Conservation (phyloP, 192 early-diverging fungal species). For the Backusella sp. region DNA sequence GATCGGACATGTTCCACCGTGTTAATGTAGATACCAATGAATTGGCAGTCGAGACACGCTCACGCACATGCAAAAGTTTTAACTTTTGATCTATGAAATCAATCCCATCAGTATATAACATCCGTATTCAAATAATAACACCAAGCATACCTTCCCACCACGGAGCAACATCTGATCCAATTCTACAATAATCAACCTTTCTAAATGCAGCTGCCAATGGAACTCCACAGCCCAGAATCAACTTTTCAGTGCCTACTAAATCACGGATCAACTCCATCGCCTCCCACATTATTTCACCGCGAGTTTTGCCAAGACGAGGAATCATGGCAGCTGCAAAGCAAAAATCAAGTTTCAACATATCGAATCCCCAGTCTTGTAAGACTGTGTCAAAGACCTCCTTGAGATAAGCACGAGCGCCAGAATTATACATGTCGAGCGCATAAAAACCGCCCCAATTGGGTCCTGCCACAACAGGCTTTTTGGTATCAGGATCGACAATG, state of each 20-base stretch:
- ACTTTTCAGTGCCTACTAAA: conserved; percentile 35
- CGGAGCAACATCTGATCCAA: conserved; percentile 51
- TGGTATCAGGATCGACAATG: conserved; percentile 16
- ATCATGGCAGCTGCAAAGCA: conserved; percentile 49
- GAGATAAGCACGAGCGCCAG: conserved; percentile 34
- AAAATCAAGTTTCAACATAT: conserved; percentile 52
- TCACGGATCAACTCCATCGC: conserved; percentile 44
- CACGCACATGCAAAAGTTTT: conserved; percentile 46
- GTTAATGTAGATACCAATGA: conserved; percentile 46
- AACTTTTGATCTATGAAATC: conserved; percentile 35
- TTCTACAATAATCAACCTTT: conserved; percentile 48
- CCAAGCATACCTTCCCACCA: conserved; percentile 38
- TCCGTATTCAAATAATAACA: background rate
- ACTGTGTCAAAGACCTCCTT: conserved; percentile 42
- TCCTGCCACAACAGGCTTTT: conserved; percentile 26
- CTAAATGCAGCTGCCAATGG: conserved; percentile 46
- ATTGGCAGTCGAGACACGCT: conserved; percentile 49
- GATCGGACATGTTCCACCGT: conserved; percentile 43
- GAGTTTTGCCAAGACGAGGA: conserved; percentile 40
- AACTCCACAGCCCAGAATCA: conserved; percentile 49
- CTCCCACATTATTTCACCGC: conserved; percentile 53
- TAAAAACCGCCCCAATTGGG: conserved; percentile 44
- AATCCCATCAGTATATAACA: background rate
- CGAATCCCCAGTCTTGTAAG: conserved; percentile 44
- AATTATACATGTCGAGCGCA: conserved; percentile 47